Evolutionary conservation across 208 protist species (phyloP).

Genomic region (Crithidia fasciculata): DNA sequence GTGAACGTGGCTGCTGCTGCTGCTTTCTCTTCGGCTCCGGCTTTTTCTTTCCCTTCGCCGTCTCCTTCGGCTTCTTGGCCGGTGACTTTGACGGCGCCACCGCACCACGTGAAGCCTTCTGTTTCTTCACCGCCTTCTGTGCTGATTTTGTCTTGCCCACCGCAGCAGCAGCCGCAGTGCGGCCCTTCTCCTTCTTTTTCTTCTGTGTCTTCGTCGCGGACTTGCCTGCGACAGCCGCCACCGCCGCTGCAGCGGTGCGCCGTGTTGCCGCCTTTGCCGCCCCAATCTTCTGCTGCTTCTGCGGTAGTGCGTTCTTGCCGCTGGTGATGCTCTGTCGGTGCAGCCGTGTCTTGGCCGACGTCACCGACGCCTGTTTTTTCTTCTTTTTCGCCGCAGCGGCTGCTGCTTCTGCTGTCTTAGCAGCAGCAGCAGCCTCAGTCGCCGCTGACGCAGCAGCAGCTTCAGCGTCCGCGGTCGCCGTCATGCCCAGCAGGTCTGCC

Average conservation of each 20-base stretch:
- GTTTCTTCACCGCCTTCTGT: slow-evolving; percentile 15
- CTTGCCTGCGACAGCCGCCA: background rate
- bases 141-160: too few relatives aligned
- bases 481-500: slow-evolving; percentile 35
- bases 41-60: background rate
- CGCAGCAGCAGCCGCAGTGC: background rate
- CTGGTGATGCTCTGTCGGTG: slow-evolving; percentile 2
- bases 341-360: background rate
- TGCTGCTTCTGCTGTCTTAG: too few relatives aligned
- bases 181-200: background rate
- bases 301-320: too few relatives aligned
- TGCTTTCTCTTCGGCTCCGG: background rate
- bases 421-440: background rate
- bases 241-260: background rate
- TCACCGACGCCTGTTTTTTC: background rate
- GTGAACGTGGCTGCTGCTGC: too few relatives aligned
- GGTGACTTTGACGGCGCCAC: slow-evolving; percentile 16
- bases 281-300: background rate
- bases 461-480: slow-evolving; percentile 42
- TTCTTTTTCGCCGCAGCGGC: background rate
- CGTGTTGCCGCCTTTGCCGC: background rate
- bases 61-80: slow-evolving; percentile 11
- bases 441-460: slow-evolving; percentile 22
- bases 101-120: slow-evolving; percentile 5
- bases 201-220: background rate